phyloP scores from a whole-genome alignment of 345 rosid species.

The Camelina neglecta region DNA sequence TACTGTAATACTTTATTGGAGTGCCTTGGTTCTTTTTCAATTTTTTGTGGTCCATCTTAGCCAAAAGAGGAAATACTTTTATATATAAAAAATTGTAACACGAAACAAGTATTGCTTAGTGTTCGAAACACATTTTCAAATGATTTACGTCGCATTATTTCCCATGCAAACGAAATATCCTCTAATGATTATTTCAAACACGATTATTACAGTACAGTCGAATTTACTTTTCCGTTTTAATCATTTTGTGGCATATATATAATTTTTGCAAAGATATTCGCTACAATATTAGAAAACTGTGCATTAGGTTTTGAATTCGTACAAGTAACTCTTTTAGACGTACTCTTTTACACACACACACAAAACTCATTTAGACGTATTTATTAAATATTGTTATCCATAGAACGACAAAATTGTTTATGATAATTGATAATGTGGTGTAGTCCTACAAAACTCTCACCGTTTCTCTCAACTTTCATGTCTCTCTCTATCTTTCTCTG shows the following conservation, averaged over 20 bases:
- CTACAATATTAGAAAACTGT: background rate
- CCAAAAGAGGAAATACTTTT: constrained; percentile 49
- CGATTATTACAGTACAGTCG: constrained; percentile 44
- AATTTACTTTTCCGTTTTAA: constrained; percentile 30
- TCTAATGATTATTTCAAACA: constrained; percentile 39
- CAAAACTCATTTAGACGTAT: background rate
- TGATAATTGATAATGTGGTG: background rate
- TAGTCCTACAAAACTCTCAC: background rate
- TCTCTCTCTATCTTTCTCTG: too few relatives aligned
- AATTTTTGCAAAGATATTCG: constrained; percentile 6
- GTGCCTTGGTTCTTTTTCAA: constrained; percentile 36
- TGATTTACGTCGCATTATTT: constrained; percentile 39
- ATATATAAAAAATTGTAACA: constrained; percentile 1
- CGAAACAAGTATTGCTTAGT: constrained; percentile 13
- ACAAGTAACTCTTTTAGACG: background rate
- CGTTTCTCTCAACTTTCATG: too few relatives aligned
- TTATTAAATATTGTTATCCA: background rate
- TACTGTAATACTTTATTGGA: constrained; percentile 46
- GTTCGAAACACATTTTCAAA: constrained; percentile 35
- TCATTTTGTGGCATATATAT: constrained; percentile 11
- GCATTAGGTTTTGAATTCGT: constrained; percentile 1
- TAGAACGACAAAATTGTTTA: background rate
- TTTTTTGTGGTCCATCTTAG: constrained; percentile 33
- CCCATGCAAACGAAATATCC: constrained; percentile 42
- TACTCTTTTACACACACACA: background rate